A percentile compares a stretch with the other conserved stretches of the same genome.
Conservation (phyloP, 495 filamentous ascomycete species). For the Melanomma pulvis-pyrius region DNA sequence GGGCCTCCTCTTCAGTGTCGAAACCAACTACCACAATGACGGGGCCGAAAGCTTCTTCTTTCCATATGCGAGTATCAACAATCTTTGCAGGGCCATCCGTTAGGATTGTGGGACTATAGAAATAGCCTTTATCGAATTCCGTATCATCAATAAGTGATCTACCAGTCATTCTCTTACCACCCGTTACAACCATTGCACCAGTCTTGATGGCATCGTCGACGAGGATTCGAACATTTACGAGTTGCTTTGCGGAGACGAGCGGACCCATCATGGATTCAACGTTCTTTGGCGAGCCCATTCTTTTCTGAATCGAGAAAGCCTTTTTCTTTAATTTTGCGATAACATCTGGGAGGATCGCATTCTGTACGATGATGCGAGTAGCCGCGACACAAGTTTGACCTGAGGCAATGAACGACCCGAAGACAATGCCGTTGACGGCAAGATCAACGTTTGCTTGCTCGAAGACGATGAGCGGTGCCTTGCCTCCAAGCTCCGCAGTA, state of each 20-base stretch:
- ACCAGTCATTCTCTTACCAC: slow-evolving; percentile 45
- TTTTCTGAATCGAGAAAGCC: slow-evolving; percentile 45
- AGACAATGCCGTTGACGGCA: slow-evolving; percentile 61
- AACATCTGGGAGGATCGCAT: slow-evolving; percentile 47
- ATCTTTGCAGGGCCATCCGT: slow-evolving; percentile 47
- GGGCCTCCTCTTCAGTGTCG: slow-evolving; percentile 53
- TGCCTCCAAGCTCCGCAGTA: slow-evolving; percentile 73
- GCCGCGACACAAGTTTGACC: slow-evolving; percentile 76
- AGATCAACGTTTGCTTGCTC: slow-evolving; percentile 70
- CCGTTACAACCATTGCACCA: slow-evolving; percentile 44
- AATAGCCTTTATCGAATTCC: slow-evolving; percentile 48
- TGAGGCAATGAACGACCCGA: slow-evolving; percentile 65
- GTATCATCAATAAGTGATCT: slow-evolving; percentile 29
- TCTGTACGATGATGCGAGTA: slow-evolving; percentile 71
- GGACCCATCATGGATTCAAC: slow-evolving; percentile 39
- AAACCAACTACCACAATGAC: slow-evolving; percentile 56
- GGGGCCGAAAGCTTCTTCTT: slow-evolving; percentile 62
- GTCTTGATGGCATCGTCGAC: slow-evolving; percentile 34
- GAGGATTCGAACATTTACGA: slow-evolving; percentile 30
- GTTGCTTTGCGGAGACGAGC: slow-evolving; percentile 39
- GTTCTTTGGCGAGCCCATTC: slow-evolving; percentile 56
- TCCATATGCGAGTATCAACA: slow-evolving; percentile 54
- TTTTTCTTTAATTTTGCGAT: slow-evolving; percentile 39
- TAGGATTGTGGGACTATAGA: slow-evolving; percentile 55
- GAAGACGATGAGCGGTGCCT: slow-evolving; percentile 74